These are phyloP conservation scores for Malania oleifera DNA, from an alignment of 164 flowering plant genomes.

Conservation along the genomic window DNA sequence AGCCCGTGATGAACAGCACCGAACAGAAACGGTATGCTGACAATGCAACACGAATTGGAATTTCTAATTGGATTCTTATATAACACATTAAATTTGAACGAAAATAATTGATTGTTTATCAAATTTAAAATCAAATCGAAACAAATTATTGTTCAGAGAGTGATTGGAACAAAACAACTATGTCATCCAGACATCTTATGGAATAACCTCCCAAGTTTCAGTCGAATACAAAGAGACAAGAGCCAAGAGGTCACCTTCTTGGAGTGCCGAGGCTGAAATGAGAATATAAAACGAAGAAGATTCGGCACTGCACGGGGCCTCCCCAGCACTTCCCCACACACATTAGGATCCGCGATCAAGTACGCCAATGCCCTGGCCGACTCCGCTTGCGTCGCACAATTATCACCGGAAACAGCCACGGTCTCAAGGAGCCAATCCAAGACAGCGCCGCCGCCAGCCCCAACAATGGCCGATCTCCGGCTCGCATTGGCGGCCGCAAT, in stretches of 20 bases:
- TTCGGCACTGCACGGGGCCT: constrained; percentile 82
- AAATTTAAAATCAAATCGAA: too few species aligned
- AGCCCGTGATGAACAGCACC: too few species aligned
- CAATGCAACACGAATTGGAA: too few species aligned
- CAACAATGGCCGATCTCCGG: constrained; percentile 74
- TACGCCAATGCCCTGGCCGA: constrained; percentile 89
- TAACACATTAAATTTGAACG: too few species aligned
- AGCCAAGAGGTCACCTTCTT: constrained; percentile 45
- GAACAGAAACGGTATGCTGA: too few species aligned
- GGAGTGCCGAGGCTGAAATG: constrained; percentile 64
- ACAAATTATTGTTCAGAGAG: too few species aligned
- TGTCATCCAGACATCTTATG: too few species aligned
- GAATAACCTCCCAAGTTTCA: neutral
- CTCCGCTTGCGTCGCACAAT: constrained; percentile 71
- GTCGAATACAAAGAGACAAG: neutral
- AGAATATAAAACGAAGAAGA: constrained; percentile 76
- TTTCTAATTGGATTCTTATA: too few species aligned
- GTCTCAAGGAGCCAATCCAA: constrained; percentile 92
- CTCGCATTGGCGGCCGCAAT: constrained; percentile 70
- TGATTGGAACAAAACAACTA: too few species aligned
- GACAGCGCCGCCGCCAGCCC: constrained; percentile 90
- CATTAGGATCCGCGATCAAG: constrained; percentile 73
- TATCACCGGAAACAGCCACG: constrained; percentile 45
- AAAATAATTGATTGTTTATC: too few species aligned
- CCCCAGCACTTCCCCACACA: constrained; percentile 59